Base-by-base conservation (phyloP, 2,329 filamentous ascomycete genomes). In the Lachnellula hyalina region DNA sequence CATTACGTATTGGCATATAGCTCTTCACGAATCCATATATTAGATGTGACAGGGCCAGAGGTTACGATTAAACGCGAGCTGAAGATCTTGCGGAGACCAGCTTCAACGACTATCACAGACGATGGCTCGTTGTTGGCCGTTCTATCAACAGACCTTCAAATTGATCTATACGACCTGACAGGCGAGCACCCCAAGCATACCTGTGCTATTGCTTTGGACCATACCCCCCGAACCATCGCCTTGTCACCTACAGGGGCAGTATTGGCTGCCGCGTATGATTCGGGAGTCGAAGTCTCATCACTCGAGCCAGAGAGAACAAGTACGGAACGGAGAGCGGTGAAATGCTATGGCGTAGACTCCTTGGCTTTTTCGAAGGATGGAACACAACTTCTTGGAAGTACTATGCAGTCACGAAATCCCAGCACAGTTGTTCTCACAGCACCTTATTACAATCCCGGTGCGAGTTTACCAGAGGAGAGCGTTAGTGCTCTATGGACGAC, bases 231-330 rank as follows among this genome's bases (percentile, higher is more conserved):
- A 52, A 84, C 89, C 14, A 87, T 96, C 61, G 85, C 88, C 15
- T 74, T 96, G 32, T 93, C 90, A 0, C 89, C 90, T 1, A 89
- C 87, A 60, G 90, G 89, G 23, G 84, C 86, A 44, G 88, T 96
- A 14, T 73, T 96, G 46, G 91, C 91, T 23, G 87, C 90, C 15
- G 90, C 90, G 7, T 95, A 92, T 70, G 85, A 90, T 66, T 88
- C 89, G 53, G 89, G 89, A n/a, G 92, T 96, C 59, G 91, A 96
- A 70, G 88, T 96, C 0, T 85, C 89, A 28, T 88, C 90, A 5
- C 74, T 96, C 40, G 82, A 82, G 47, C 76, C 85, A 2, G 81
- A 77, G 51, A 83, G 82, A 25, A 65, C 86, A 28, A 71, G 81
- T 12, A 87, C 82, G 0, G 86, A 91, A 62, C 80, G 86, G 64